Base-by-base conservation (phyloP, 164 flowering plant genomes). In the Tetrastigma voinierianum region DNA sequence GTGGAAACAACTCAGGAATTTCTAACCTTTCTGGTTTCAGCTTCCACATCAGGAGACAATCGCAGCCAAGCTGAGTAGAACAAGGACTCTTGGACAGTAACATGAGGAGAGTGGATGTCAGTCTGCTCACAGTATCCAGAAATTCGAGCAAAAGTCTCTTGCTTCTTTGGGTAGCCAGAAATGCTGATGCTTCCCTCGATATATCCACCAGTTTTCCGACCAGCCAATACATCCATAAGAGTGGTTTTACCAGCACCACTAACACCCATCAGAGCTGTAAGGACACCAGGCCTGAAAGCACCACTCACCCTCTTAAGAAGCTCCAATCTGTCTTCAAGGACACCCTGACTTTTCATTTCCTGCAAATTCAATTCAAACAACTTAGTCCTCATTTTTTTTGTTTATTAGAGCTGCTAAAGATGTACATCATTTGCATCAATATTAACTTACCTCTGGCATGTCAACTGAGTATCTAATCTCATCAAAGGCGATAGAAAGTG, bases 161-260 rank as follows among this genome's bases (percentile, higher is more conserved):
- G 90, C 32, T 76, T 79, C 72, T 86, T 86, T 7, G 84, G 85
- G 59, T 81, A 84, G 11, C 90, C 90, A 6, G 88, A 84, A 64
- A 86, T 73, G 32, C 18, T 82, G 25, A 86, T 80, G 51, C 43
- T 59, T 17, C 90, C 90, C 0, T 79, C 82, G 16, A 84, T 79
- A 60, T 82, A 82, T 24, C 90, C 90, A 32, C 90, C 86, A 6
- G 88, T 84, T 69, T 86, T 86, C 62, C 90, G 74, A 20, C 88
- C 90, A 16, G 88, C 82, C 52, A 87, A 66, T 21, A 87, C 91
- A 69, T 87, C 91, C 86, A 87, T 82, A 51, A 87, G 65, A 17
- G 91, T 87, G 5, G 89, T 87, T 67, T 87, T 87, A 21, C 91
- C 91, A 51, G 91, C 91, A 54, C 91, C 91, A 47, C 89, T 87